Conservation (phyloP, 345 rosid genomes). For the Erysimum cheiranthoides region DNA sequence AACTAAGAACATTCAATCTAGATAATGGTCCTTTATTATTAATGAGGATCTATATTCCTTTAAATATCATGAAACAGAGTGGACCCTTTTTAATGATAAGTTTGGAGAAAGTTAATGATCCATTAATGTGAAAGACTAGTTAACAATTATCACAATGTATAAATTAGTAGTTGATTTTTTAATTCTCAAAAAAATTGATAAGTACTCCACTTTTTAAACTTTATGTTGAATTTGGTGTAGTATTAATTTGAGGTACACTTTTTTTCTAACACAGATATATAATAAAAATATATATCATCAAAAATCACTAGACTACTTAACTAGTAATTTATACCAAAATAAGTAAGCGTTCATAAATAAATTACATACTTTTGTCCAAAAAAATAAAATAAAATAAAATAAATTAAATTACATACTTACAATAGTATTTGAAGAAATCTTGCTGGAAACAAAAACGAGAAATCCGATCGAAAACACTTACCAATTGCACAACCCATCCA, state of each 20-base stretch:
- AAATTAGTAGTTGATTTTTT: slow-evolving; percentile 8
- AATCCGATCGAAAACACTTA: slow-evolving; percentile 4
- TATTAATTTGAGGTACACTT: not conserved
- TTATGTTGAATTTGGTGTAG: not conserved
- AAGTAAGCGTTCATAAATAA: too few relatives aligned
- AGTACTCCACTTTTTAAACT: not conserved
- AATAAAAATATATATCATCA: not conserved
- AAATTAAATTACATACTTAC: too few relatives aligned
- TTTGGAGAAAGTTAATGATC: slow-evolving; percentile 28
- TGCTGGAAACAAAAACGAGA: not conserved
- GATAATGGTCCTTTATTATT: slow-evolving; percentile 7
- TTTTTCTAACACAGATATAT: not conserved
- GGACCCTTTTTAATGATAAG: slow-evolving; percentile 36
- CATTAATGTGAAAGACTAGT: slow-evolving; percentile 18
- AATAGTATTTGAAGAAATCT: too few relatives aligned
- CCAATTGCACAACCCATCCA: slow-evolving; percentile 15
- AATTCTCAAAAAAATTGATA: not conserved
- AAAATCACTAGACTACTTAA: not conserved
- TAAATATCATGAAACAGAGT: slow-evolving; percentile 14
- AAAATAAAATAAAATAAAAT: too few relatives aligned
- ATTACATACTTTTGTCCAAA: too few relatives aligned
- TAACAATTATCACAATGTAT: slow-evolving; percentile 4
- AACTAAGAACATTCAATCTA: slow-evolving; percentile 33
- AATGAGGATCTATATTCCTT: slow-evolving; percentile 17
- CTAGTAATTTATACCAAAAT: too few relatives aligned